phyloP scores from a whole-genome alignment of 2,329 filamentous ascomycete genomes.

The Alternaria sp. region DNA sequence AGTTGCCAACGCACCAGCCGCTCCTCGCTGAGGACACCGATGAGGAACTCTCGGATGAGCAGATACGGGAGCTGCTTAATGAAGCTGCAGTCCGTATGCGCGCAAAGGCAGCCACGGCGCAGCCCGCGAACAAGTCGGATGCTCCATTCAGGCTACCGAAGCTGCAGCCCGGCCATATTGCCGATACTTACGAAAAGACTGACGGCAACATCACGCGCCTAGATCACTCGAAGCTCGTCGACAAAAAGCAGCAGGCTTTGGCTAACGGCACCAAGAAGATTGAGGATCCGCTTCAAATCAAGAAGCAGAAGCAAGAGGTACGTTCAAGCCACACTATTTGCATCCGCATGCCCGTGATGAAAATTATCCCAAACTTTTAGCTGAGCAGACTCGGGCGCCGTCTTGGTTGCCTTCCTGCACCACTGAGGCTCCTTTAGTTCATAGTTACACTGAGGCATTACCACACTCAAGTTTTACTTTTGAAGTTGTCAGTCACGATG shows the following conservation, averaged over 20 bases:
- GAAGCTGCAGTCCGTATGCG: constrained; percentile 67
- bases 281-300: constrained; percentile 58
- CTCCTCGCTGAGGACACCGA: constrained; percentile 42
- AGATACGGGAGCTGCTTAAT: constrained; percentile 67
- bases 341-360: constrained; percentile 67
- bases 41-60: constrained; percentile 65
- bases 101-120: constrained; percentile 45
- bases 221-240: constrained; percentile 59
- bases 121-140: constrained; percentile 33
- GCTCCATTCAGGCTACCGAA: constrained; percentile 57
- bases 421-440: constrained; percentile 69
- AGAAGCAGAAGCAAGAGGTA: constrained; percentile 60
- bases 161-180: constrained; percentile 54
- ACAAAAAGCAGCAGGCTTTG: constrained; percentile 55
- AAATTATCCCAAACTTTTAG: constrained; percentile 70
- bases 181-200: constrained; percentile 62
- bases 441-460: constrained; percentile 76
- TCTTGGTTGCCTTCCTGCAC: constrained; percentile 79
- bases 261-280: constrained; percentile 60
- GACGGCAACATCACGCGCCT: constrained; percentile 60
- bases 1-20: constrained; percentile 46
- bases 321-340: constrained; percentile 17
- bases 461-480: constrained; percentile 9
- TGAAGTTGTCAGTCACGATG: constrained; percentile 9
- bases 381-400: constrained; percentile 78